These are phyloP conservation scores for Pisolithus tinctorius DNA, from an alignment of 768 basidiomycete genomes.

Conservation along the genomic window DNA sequence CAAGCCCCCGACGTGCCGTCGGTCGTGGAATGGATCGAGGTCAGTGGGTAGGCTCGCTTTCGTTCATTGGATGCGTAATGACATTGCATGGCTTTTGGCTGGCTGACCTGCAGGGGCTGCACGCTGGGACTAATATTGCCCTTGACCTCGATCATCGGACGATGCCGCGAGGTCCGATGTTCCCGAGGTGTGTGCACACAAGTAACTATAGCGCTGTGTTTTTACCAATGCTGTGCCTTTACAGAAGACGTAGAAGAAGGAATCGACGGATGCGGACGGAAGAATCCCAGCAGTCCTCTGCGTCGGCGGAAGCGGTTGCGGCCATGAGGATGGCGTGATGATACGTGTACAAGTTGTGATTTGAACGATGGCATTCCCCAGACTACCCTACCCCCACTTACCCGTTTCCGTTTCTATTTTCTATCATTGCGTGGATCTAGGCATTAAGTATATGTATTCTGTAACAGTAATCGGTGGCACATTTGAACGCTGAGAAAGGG, in stretches of 20 bases:
- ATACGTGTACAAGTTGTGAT: neutral
- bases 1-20: conserved; percentile 79
- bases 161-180: conserved; percentile 88
- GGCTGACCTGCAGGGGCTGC: conserved; percentile 57
- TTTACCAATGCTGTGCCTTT: neutral
- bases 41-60: conserved; percentile 26
- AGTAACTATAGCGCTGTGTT: neutral
- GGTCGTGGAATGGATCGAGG: conserved; percentile 97
- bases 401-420: too few species aligned
- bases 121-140: conserved; percentile 87
- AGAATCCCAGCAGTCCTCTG: neutral
- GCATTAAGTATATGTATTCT: neutral
- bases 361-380: neutral
- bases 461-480: neutral
- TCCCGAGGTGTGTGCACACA: conserved; percentile 52
- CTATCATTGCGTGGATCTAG: neutral
- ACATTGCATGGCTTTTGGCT: neutral
- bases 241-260: conserved; percentile 25
- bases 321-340: neutral
- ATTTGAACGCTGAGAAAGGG: neutral
- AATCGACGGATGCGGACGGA: conserved; percentile 12
- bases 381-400: neutral
- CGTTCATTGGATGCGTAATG: conserved; percentile 1
- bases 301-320: neutral
- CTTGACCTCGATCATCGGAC: conserved; percentile 86